Base-by-base conservation (phyloP, 129 eudicot species). In the Helichrysum umbraculigerum region DNA sequence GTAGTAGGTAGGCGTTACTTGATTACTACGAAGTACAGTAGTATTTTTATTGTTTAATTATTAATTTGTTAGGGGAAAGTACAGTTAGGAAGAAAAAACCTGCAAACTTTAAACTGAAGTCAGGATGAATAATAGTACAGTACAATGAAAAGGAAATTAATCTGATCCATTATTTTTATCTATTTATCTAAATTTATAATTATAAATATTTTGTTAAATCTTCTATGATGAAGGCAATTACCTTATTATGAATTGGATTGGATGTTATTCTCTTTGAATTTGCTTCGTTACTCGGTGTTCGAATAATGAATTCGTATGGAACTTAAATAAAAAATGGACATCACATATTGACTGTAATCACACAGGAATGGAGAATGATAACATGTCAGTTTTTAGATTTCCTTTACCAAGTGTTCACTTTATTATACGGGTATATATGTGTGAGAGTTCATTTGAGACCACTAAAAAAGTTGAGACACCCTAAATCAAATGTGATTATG, bases 31-130 rank as follows among this genome's bases (percentile, higher is more conserved):
- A 66, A 44, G 2, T 35, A 4, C 6, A 4, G 4, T 34, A 39
- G 10, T 41, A 41, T 1, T 9, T 42, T 22, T 35, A 6, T 58
- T 37, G 30, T 28, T 71, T 32, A 32, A 32, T 32, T 32, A 32
- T 32, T 25, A 25, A 2, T 2, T 35, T 35, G 39, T 35, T 35
- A 35, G 39, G 39, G 1, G 39, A 39, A 39, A 39, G 47, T 39
- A 39, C 47, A 8, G 12, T 25, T 39, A 8, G 47, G 12, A 39
- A 39, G 12, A 39, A 39, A 39, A 39, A 8, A 39, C 12, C 47
- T 39, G 64, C 73, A 69, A 25, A 29, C 51, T 51, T 56, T 71
- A 68, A 69, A 14, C 7, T 5, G 16, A 69, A 69, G 35, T 25
- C 20, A 66, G 16, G 14, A 15, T 15, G 25, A 2, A 30, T 30